phyloP scores from a whole-genome alignment of 1,139 yeast genomes.

The Taphrina deformans region DNA sequence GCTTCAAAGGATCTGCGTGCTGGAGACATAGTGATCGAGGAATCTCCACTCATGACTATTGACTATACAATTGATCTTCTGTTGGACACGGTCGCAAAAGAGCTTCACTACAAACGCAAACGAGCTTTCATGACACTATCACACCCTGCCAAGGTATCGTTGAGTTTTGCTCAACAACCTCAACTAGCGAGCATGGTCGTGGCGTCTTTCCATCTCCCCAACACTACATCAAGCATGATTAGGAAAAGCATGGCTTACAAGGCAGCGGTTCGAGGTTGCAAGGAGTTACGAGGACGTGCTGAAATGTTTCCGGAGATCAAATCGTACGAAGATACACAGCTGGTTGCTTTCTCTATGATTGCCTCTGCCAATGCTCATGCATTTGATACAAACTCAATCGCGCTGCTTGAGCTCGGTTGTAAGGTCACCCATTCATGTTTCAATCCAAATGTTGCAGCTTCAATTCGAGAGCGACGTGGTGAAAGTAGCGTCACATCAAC shows the following conservation, averaged over 20 bases:
- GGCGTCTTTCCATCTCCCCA: slow-evolving; percentile 3
- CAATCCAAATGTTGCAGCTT: slow-evolving; percentile 21
- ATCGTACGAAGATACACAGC: not conserved
- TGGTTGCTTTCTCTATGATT: slow-evolving; percentile 10
- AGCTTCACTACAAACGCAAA: slow-evolving; percentile 11
- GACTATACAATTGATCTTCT: slow-evolving; percentile 7
- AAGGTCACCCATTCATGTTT: slow-evolving; percentile 26
- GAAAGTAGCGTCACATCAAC: not conserved
- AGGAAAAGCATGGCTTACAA: slow-evolving; percentile 11
- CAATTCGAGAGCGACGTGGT: not conserved
- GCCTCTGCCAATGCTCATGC: slow-evolving; percentile 23
- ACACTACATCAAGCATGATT: not conserved
- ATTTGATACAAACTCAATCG: slow-evolving; percentile 8
- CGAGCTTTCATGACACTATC: slow-evolving; percentile 26
- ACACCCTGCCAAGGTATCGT: slow-evolving; percentile 11
- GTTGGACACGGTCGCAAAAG: not conserved
- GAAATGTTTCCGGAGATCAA: slow-evolving; percentile 3
- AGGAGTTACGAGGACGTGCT: slow-evolving; percentile 1
- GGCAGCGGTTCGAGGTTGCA: slow-evolving; percentile 6
- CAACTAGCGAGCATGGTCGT: not conserved
- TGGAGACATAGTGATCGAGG: slow-evolving; percentile 23
- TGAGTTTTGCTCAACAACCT: not conserved
- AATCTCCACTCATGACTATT: slow-evolving; percentile 10
- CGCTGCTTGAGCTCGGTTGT: slow-evolving; percentile 5
- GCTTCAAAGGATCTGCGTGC: slow-evolving; percentile 11